Percentiles rank a stretch among this genome's conserved stretches.
Conservation (phyloP, 805 yeast species). For the Metschnikowia similis region DNA sequence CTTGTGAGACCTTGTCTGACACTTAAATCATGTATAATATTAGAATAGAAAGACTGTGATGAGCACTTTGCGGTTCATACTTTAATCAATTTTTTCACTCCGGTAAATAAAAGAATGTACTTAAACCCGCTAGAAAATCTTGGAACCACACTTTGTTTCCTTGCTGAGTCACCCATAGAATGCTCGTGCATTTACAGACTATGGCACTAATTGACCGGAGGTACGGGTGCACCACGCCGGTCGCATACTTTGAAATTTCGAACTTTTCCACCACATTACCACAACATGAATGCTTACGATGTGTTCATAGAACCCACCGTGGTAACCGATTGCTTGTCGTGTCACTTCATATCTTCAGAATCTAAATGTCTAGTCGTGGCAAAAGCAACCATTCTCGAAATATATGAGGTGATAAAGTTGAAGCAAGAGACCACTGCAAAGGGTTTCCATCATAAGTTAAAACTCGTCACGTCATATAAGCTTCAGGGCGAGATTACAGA, state of each 20-base stretch:
- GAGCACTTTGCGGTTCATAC: neutral
- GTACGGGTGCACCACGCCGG: neutral
- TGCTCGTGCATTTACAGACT: too few relatives aligned
- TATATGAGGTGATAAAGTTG: conserved; percentile 43
- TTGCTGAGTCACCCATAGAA: too few relatives aligned
- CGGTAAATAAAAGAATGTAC: neutral
- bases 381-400: conserved; percentile 64
- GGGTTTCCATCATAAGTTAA: conserved; percentile 23
- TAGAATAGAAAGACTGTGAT: neutral
- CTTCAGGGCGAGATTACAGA: conserved; percentile 68
- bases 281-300: conserved; percentile 72
- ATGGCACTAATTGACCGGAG: neutral
- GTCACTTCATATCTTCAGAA: conserved; percentile 44
- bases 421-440: conserved; percentile 14
- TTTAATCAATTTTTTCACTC: neutral
- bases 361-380: conserved; percentile 60
- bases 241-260: neutral
- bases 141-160: too few relatives aligned
- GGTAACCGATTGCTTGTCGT: conserved; percentile 56
- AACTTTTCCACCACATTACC: neutral
- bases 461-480: conserved; percentile 56
- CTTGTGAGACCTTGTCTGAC: neutral
- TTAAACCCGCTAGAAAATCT: too few relatives aligned
- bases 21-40: neutral
- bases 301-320: conserved; percentile 74